Evolutionary conservation across 345 rosid genomes (phyloP).

Genomic region (Clausena lansium): DNA sequence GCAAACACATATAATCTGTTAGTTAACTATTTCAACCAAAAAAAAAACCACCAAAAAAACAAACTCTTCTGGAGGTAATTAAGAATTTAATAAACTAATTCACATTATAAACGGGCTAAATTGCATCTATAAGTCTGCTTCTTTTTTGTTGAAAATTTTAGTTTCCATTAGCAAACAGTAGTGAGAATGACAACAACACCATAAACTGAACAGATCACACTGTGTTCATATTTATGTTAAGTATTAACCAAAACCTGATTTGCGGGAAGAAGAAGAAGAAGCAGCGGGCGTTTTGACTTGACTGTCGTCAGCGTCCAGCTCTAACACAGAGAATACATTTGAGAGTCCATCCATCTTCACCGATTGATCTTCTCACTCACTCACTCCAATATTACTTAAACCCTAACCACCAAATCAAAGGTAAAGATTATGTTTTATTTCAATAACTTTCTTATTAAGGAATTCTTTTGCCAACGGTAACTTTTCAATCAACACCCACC

Average conservation of each 20-base stretch:
- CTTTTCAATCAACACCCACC: too few relatives aligned
- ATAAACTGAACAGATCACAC: neutral
- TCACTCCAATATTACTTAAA: neutral
- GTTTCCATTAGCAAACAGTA: too few relatives aligned
- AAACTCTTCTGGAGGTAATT: neutral
- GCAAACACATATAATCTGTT: neutral
- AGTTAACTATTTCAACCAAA: too few relatives aligned
- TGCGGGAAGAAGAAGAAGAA: conserved; percentile 13
- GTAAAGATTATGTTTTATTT: too few relatives aligned
- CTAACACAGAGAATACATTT: conserved; percentile 44
- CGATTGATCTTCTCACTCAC: neutral
- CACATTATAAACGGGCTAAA: neutral
- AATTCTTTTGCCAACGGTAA: too few relatives aligned
- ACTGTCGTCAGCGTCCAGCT: conserved; percentile 45
- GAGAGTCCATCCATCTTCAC: conserved; percentile 37
- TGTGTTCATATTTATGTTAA: neutral
- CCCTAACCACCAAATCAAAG: neutral
- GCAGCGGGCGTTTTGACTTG: neutral
- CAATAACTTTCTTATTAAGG: neutral
- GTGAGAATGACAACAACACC: too few relatives aligned
- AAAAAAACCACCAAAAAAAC: neutral
- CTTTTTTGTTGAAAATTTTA: too few relatives aligned
- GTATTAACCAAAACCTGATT: neutral
- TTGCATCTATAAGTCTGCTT: too few relatives aligned
- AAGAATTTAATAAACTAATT: neutral